Evolutionary conservation across 495 filamentous ascomycete genomes (phyloP).

Genomic region (Xylaria grammica): DNA sequence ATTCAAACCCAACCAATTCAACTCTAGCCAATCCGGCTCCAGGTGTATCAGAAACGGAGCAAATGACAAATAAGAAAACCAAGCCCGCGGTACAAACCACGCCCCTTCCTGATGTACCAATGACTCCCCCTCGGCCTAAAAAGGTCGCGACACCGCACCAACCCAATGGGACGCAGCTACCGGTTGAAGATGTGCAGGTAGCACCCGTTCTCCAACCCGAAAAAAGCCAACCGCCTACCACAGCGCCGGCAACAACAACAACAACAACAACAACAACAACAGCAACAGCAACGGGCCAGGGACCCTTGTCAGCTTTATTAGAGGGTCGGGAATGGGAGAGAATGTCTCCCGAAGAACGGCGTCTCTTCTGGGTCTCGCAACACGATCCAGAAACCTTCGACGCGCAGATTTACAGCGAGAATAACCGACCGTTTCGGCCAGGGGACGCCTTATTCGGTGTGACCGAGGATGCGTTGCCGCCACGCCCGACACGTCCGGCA

Average conservation of each 20-base stretch:
- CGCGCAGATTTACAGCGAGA: conserved; percentile 34
- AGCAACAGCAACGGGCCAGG: not conserved
- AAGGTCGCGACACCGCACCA: not conserved
- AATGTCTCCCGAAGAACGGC: conserved; percentile 28
- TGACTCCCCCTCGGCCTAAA: not conserved
- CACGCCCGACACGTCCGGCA: conserved; percentile 28
- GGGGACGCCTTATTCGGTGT: conserved; percentile 30
- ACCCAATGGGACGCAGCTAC: not conserved
- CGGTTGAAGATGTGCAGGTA: not conserved
- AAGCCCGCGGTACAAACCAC: not conserved
- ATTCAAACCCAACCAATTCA: not conserved
- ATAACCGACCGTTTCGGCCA: conserved; percentile 32
- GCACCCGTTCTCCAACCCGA: not conserved
- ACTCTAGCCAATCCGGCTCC: not conserved
- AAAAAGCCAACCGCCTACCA: not conserved
- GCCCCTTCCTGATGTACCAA: not conserved
- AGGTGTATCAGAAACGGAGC: not conserved
- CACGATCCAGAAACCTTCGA: conserved; percentile 34
- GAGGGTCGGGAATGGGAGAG: conserved; percentile 23
- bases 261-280: no score
- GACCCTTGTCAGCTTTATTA: conserved; percentile 17
- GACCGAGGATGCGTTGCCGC: conserved; percentile 20
- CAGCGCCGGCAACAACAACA: no score
- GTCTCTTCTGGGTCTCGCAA: conserved; percentile 29
- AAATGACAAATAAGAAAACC: not conserved